These are phyloP conservation scores for Saccharomyces kudriavzevii DNA, from an alignment of 805 yeast species.

Conservation along the genomic window DNA sequence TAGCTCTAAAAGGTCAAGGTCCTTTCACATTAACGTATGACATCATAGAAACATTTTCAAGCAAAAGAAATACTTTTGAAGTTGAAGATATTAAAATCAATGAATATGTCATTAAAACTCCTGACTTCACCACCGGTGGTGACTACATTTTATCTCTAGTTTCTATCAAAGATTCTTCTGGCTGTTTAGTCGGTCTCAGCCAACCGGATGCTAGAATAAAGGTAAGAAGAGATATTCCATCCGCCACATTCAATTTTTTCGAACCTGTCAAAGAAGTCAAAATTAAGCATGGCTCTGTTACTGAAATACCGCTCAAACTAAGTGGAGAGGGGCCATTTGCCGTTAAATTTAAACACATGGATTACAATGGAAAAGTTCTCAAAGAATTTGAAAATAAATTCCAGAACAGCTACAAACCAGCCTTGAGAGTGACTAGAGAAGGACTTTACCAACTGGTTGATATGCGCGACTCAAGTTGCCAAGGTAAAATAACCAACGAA, in stretches of 20 bases:
- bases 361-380: conserved; percentile 23
- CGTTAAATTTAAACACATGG: conserved; percentile 30
- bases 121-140: conserved; percentile 58
- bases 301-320: conserved; percentile 51
- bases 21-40: conserved; percentile 72
- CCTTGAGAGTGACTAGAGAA: conserved; percentile 33
- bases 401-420: conserved; percentile 26
- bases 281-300: conserved; percentile 54
- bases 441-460: conserved; percentile 42
- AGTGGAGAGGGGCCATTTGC: conserved; percentile 51
- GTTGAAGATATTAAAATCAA: conserved; percentile 35
- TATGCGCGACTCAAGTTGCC: conserved; percentile 45
- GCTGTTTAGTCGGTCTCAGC: conserved; percentile 66
- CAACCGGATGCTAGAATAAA: conserved; percentile 56
- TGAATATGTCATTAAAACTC: conserved; percentile 41
- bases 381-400: conserved; percentile 19
- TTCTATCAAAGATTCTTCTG: conserved; percentile 64
- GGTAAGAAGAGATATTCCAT: conserved; percentile 65
- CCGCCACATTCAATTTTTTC: conserved; percentile 37
- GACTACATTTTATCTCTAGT: conserved; percentile 56
- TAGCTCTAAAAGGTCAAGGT: conserved; percentile 65
- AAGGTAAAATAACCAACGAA: conserved; percentile 36
- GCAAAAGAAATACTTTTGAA: conserved; percentile 38
- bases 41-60: conserved; percentile 48
- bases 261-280: conserved; percentile 24